A percentile compares a stretch with the other conserved stretches of the same genome.
These are phyloP conservation scores for Gilbertella persicaria DNA, from an alignment of 371 early-diverging fungal species.

Conservation along the genomic window DNA sequence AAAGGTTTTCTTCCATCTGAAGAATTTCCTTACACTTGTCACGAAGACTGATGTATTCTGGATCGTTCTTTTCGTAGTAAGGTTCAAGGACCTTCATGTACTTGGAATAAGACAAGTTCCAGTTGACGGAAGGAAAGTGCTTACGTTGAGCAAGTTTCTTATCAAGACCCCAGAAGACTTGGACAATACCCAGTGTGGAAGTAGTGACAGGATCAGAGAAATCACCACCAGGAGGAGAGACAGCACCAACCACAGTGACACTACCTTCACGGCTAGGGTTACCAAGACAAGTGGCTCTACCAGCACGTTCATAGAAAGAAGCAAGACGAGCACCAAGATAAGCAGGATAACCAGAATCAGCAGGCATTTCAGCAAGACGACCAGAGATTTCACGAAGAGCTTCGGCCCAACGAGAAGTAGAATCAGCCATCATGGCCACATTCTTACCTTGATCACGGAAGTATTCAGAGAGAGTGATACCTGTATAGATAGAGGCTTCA, in stretches of 20 bases:
- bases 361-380: conserved; percentile 99
- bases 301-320: conserved; percentile 99
- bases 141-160: conserved; percentile 99
- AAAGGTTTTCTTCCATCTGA: conserved; percentile 98
- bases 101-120: conserved; percentile 99
- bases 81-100: conserved; percentile 97
- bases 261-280: conserved; percentile 95
- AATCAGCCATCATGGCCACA: conserved; percentile 99
- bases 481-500: conserved; percentile 99
- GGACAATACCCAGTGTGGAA: conserved; percentile 99
- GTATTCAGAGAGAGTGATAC: conserved; percentile 99
- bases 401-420: conserved; percentile 99
- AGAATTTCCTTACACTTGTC: conserved; percentile 98
- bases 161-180: conserved; percentile 99
- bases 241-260: conserved; percentile 99
- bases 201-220: conserved; percentile 99
- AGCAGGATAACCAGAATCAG: conserved; percentile 99
- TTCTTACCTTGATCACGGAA: conserved; percentile 99
- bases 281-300: conserved; percentile 96
- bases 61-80: conserved; percentile 94
- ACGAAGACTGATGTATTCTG: conserved; percentile 91
- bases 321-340: conserved; percentile 99
- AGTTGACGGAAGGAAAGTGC: conserved; percentile 99
- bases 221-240: conserved; percentile 99
- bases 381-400: conserved; percentile 99